Base-by-base conservation (phyloP, 257 asterid genomes). In the Primulina tabacum region DNA sequence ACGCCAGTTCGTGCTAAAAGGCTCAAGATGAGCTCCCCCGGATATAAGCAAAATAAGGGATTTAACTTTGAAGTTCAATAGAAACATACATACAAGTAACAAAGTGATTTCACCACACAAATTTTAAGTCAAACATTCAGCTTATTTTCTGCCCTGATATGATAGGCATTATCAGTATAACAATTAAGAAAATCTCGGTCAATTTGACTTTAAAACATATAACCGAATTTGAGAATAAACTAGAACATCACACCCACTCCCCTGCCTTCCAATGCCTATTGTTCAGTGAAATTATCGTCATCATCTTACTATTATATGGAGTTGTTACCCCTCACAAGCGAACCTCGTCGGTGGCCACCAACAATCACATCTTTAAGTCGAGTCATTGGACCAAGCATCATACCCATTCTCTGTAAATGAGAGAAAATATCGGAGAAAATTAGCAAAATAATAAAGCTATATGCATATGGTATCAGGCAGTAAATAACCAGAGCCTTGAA, bases 281-380 rank as follows among this genome's bases (percentile, higher is more conserved):
- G 53, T 40, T 47, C 20, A 16, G 28, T 21, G 50, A 71, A 70
- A 37, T 64, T 72, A 55, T 71, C 71, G 70, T 75, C 82, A 72
- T 75, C 85, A 69, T 77, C 88, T 85, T 75, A 86, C 67, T 40
- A 83, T 24, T 76, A 80, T n/a, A 71, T 11, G 20, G 87, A 81
- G 71, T 77, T 60, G 71, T 78, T 75, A 69, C 87, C 83, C 64
- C 86, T 67, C n/a, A 78, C 34, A 37, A 82, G 67, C 20, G 92
- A 84, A 65, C 84, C 89, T 28, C 80, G 84, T 24, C 69, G 81
- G 62, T 81, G 79, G 70, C 85, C 89, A 68, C 89, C 90, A 61
- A 84, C 82, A 43, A 88, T 68, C 64, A 75, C 78, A 18, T 81
- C 89, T 82, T 86, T 88, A 68, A 88, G 72, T 68, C 90, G 87